These are phyloP conservation scores for Aspergillus flavus DNA, from an alignment of 2,329 filamentous ascomycete genomes.

Conservation along the genomic window DNA sequence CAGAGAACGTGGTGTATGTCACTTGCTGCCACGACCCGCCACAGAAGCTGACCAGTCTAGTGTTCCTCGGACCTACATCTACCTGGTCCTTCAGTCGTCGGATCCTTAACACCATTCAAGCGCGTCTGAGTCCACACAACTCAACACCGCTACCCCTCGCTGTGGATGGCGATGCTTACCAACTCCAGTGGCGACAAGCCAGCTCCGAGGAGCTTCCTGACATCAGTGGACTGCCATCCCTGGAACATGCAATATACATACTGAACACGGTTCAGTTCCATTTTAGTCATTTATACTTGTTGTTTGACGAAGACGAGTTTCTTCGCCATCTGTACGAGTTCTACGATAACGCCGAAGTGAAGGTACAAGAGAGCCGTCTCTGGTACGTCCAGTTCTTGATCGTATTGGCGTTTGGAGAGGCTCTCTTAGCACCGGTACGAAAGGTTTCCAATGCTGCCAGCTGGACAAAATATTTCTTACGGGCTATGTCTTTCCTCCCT, in stretches of 20 bases:
- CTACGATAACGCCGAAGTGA: constrained; percentile 36
- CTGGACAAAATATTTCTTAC: constrained; percentile 45
- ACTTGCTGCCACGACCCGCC: accelerated
- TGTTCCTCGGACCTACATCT: constrained; percentile 56
- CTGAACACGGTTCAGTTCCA: constrained; percentile 61
- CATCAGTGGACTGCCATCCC: constrained; percentile 47
- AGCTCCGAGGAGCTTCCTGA: constrained; percentile 34
- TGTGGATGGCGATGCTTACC: constrained; percentile 53
- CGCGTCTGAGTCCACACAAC: constrained; percentile 46
- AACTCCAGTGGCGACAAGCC: constrained; percentile 51
- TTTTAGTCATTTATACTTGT: constrained; percentile 55
- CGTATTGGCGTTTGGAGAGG: constrained; percentile 56
- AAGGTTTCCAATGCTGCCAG: constrained; percentile 44
- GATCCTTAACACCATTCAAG: constrained; percentile 51
- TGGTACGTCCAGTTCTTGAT: constrained; percentile 56
- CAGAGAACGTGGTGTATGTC: constrained; percentile 22
- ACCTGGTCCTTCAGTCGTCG: constrained; percentile 58
- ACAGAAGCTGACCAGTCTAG: constrained; percentile 30
- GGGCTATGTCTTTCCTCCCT: constrained; percentile 46
- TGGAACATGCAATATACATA: constrained; percentile 55
- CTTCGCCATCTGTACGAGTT: constrained; percentile 45
- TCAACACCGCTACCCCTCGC: constrained; percentile 42
- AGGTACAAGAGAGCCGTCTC: constrained; percentile 34
- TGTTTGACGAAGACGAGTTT: constrained; percentile 56
- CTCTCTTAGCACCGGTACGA: constrained; percentile 46